phyloP scores from a whole-genome alignment of 495 filamentous ascomycete species.

The Pseudevernia furfuracea region DNA sequence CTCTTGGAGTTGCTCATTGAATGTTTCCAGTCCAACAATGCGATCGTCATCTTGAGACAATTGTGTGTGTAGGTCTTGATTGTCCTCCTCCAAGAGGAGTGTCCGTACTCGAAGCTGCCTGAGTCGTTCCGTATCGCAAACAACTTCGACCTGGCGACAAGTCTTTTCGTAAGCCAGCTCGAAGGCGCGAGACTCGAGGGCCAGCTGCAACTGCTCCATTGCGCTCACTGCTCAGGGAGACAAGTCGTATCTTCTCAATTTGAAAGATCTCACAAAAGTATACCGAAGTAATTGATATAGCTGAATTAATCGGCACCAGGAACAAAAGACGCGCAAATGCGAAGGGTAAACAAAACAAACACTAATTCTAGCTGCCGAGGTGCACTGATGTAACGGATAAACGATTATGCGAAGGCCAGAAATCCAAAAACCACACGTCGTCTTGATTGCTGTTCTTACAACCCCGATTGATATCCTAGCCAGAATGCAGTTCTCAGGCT shows the following conservation, averaged over 20 bases:
- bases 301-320: background rate
- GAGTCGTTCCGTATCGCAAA: conserved; percentile 60
- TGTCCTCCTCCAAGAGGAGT: conserved; percentile 63
- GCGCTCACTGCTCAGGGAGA: background rate
- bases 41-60: conserved; percentile 49
- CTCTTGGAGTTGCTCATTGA: conserved; percentile 47
- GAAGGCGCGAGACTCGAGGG: conserved; percentile 42
- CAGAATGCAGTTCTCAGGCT: conserved; percentile 49
- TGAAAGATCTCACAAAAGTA: background rate
- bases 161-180: conserved; percentile 61
- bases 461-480: conserved; percentile 34
- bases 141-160: conserved; percentile 47
- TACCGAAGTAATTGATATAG: background rate
- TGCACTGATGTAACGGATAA: background rate
- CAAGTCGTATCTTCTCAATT: too few species aligned
- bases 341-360: background rate
- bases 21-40: conserved; percentile 39
- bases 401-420: conserved; percentile 11
- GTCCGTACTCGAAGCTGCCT: conserved; percentile 58
- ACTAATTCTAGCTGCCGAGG: background rate
- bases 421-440: background rate
- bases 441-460: conserved; percentile 25
- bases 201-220: conserved; percentile 32
- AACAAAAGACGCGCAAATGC: background rate
- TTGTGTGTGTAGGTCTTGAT: conserved; percentile 54